Evolutionary conservation across 2,329 filamentous ascomycete species (phyloP), one percentile per base, ranked within the genome.

Genomic region (Stachybotrys chartarum): DNA sequence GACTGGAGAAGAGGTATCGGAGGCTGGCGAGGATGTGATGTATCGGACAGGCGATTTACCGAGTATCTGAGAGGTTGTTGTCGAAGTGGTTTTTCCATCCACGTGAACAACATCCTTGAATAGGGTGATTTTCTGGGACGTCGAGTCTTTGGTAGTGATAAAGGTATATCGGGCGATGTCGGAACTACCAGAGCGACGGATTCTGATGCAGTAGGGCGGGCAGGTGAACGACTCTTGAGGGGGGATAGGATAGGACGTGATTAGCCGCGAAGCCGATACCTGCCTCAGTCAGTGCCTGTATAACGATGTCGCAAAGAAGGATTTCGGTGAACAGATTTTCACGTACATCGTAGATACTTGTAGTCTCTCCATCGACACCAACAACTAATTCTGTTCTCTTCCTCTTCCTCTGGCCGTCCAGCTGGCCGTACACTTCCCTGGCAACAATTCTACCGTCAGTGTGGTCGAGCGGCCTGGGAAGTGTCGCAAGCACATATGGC

Each of bases 181-280:
- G 59, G 70, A 76, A 54, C 70, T 73, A 24, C 74, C 74, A 11
- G 76, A 68, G 50, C 73, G 73, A 61, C 81, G 77, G 58, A 77
- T 73, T 60, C 82, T 76, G 47, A 85, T 67, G 16, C 84, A 87
- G 66, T 76, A 79, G 18, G 83, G 79, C 8, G 83, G 69, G 68
- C 84, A 86, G 54, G 82, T 82, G 66, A 87, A 85, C 53, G 76
- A 77, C 54, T 84, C 80, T 67, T 86, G 82, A 1, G 84, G 85
- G 30, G 84, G 81, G 57, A 87, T 79, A 24, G 84, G 83, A 66
- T 87, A 87, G 2, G 84, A 87, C 7, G 84, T 86, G 62, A 87
- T 78, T 58, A 86, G 72, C 58, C 80, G 77, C 6, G 83, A 81
- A 4, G 82, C 79, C 4, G 83, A 77, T 50, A 86, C 75, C 84